phyloP scores from a whole-genome alignment of 2,329 filamentous ascomycete genomes.

The Phaeosphaeriaceae sp. region DNA sequence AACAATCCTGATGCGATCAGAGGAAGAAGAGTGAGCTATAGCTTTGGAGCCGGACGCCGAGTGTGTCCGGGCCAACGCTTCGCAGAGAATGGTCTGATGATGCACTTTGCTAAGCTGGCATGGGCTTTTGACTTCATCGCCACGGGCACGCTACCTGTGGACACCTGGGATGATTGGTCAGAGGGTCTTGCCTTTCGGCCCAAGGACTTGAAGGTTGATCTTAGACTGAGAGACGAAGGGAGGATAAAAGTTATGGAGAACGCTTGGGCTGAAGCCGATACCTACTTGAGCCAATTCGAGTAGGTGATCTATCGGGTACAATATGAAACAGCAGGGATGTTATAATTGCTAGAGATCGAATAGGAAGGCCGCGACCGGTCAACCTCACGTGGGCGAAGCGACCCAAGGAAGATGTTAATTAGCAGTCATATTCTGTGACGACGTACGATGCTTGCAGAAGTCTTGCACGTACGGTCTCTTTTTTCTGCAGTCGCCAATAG shows the following conservation, averaged over 20 bases:
- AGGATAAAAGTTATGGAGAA: not conserved
- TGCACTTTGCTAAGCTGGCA: not conserved
- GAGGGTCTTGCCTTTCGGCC: not conserved
- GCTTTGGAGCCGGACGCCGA: conserved; percentile 15
- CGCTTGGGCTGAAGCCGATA: not conserved
- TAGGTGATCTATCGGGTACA: not conserved
- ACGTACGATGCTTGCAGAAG: not conserved
- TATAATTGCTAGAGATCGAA: not conserved
- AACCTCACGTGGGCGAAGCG: not conserved
- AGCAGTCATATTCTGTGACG: not conserved
- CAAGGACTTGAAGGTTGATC: not conserved
- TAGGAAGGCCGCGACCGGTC: not conserved
- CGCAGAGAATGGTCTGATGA: conserved; percentile 7
- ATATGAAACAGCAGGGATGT: not conserved
- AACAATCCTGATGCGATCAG: conserved; percentile 55
- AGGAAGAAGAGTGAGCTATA: conserved; percentile 10
- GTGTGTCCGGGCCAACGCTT: conserved; percentile 10
- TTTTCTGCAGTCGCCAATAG: not conserved
- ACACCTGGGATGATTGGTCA: not conserved
- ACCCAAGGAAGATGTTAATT: not conserved
- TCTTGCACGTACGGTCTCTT: not conserved
- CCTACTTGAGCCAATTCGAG: not conserved
- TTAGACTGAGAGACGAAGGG: not conserved
- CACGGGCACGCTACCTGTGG: not conserved
- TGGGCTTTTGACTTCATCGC: not conserved